phyloP scores from a whole-genome alignment of 352 stramenopile genomes.

The Thalassiosira delicatula region DNA sequence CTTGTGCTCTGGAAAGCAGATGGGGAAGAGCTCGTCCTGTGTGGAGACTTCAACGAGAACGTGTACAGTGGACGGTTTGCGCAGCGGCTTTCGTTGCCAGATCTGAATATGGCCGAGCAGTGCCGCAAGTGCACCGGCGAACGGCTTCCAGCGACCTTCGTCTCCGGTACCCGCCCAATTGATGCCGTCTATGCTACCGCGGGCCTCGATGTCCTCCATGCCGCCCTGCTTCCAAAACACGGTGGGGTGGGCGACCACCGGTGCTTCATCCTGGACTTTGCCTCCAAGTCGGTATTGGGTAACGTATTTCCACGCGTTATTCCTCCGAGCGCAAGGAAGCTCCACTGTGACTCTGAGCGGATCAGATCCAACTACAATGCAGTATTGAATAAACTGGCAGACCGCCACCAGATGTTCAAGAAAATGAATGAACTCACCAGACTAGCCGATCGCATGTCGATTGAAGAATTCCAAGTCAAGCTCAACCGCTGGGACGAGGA shows the following conservation, averaged over 20 bases:
- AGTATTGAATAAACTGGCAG: not conserved
- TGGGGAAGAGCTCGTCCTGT: slow-evolving; percentile 17
- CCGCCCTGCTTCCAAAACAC: not conserved
- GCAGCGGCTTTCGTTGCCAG: not conserved
- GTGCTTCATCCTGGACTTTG: slow-evolving; percentile 16
- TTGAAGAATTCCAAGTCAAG: not conserved
- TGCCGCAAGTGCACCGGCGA: not conserved
- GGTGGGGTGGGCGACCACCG: slow-evolving; percentile 3
- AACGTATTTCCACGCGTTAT: not conserved
- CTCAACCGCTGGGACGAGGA: not conserved
- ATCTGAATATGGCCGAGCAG: slow-evolving; percentile 18
- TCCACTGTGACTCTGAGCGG: not conserved
- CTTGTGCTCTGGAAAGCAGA: slow-evolving; percentile 6
- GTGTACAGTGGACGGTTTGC: slow-evolving; percentile 10
- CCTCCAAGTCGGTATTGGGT: not conserved
- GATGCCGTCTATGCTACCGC: slow-evolving; percentile 2
- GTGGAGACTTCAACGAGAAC: slow-evolving; percentile 32
- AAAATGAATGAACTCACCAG: not conserved
- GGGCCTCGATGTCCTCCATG: not conserved
- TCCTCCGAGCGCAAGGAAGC: not conserved
- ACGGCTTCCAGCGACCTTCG: not conserved
- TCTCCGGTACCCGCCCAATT: not conserved
- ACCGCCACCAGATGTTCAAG: not conserved
- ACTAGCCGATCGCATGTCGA: not conserved
- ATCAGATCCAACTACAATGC: not conserved